These are phyloP conservation scores for Aspergillus flavus DNA, from an alignment of 2,329 filamentous ascomycete genomes.

Conservation along the genomic window DNA sequence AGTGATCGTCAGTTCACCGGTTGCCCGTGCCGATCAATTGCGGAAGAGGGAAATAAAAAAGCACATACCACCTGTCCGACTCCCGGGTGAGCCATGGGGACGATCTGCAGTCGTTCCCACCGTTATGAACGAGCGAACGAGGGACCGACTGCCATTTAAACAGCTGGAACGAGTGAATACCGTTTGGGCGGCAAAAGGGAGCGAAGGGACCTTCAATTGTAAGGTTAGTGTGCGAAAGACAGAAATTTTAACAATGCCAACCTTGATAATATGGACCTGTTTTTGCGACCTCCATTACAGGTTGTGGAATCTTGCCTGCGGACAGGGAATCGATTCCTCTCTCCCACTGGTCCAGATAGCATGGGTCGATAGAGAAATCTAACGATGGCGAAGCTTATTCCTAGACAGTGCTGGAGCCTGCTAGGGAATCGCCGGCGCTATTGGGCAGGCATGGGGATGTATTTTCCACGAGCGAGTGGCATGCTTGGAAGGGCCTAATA, in stretches of 20 bases:
- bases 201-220: not conserved
- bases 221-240: not conserved
- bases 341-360: not conserved
- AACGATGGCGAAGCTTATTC: not conserved
- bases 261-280: not conserved
- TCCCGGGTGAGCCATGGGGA: slow-evolving; percentile 19
- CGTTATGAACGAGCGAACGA: slow-evolving; percentile 1
- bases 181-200: not conserved
- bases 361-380: not conserved
- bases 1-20: not conserved
- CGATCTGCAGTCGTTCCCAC: slow-evolving; percentile 1
- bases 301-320: not conserved
- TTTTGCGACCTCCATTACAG: not conserved
- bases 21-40: not conserved
- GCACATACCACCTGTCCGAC: slow-evolving; percentile 22
- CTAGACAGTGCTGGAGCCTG: not conserved
- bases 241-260: not conserved
- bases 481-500: not conserved
- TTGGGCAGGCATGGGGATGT: not conserved
- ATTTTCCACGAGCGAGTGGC: not conserved
- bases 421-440: not conserved
- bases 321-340: not conserved
- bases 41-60: not conserved
- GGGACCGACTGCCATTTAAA: not conserved
- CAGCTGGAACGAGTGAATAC: not conserved